Conservation (phyloP, 2,329 filamentous ascomycete genomes). For the Trichoderma semiorbis region DNA sequence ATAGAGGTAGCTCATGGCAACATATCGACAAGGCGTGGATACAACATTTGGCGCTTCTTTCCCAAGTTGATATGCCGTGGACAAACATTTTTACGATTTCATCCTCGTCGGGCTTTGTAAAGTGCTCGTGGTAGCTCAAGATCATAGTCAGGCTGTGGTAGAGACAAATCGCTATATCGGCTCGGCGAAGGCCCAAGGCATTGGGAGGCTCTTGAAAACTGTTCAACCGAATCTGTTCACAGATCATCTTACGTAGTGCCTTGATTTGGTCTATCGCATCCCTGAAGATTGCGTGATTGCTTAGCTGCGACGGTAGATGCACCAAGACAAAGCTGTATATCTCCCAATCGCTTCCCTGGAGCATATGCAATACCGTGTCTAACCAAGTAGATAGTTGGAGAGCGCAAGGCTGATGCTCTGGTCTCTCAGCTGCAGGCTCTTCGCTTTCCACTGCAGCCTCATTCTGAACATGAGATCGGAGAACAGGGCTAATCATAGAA, state of each 20-base stretch:
- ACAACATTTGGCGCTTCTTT: conserved; percentile 84
- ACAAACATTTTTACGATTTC: conserved; percentile 86
- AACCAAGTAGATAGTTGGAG: conserved; percentile 68
- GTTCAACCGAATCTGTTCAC: conserved; percentile 76
- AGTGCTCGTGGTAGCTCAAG: conserved; percentile 84
- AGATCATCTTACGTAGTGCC: conserved; percentile 70
- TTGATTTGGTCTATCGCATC: conserved; percentile 71
- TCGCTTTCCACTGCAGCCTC: conserved; percentile 22
- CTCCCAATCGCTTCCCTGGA: conserved; percentile 81
- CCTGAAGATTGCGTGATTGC: conserved; percentile 82
- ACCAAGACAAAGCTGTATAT: conserved; percentile 87
- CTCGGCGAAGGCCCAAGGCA: conserved; percentile 75
- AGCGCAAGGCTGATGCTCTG: conserved; percentile 35
- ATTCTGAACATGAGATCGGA: conserved; percentile 39
- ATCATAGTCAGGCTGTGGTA: conserved; percentile 85
- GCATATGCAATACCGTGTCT: conserved; percentile 69
- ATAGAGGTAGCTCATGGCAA: conserved; percentile 87
- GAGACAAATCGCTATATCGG: conserved; percentile 83
- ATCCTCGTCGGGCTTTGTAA: conserved; percentile 80
- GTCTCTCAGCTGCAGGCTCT: conserved; percentile 23
- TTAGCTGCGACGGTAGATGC: conserved; percentile 81
- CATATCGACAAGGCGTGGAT: conserved; percentile 94
- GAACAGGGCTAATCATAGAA: conserved; percentile 46
- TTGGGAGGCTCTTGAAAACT: conserved; percentile 77
- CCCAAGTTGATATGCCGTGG: conserved; percentile 77